A percentile compares a stretch with the other conserved stretches of the same genome.
Conservation (phyloP, 2,329 filamentous ascomycete genomes). For the Ascosphaera pollenicola region DNA sequence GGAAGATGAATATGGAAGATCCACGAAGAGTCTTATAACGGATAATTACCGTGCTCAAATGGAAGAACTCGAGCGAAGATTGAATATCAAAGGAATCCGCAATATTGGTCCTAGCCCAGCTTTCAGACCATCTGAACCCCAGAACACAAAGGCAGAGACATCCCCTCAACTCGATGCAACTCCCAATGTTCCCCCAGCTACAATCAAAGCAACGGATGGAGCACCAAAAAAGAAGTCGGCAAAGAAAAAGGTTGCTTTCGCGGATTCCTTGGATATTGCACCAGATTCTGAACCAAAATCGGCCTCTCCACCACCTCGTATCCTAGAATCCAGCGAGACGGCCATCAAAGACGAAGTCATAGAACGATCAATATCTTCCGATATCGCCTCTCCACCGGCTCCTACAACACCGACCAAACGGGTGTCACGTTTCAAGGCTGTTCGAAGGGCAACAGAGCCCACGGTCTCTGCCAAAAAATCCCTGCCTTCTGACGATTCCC, state of each 20-base stretch:
- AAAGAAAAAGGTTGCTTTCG: conserved; percentile 61
- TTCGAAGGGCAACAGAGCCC: conserved; percentile 9
- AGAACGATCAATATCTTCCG: conserved; percentile 15
- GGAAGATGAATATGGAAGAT: conserved; percentile 57
- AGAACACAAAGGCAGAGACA: conserved; percentile 8
- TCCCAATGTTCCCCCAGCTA: conserved; percentile 3
- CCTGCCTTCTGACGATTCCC: neutral
- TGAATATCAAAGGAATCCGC: conserved; percentile 36
- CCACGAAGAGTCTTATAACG: conserved; percentile 41
- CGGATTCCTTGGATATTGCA: conserved; percentile 50
- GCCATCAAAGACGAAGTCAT: conserved; percentile 22
- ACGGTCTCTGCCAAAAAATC: conserved; percentile 1
- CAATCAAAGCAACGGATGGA: conserved; percentile 3
- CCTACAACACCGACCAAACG: conserved; percentile 15
- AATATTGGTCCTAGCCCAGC: conserved; percentile 31
- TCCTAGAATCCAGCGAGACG: neutral
- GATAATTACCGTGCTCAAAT: conserved; percentile 63
- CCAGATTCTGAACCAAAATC: conserved; percentile 13
- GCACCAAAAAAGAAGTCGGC: conserved; percentile 9
- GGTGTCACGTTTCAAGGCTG: conserved; percentile 22
- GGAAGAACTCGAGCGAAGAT: conserved; percentile 59
- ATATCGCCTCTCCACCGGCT: conserved; percentile 5
- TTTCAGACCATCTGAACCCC: conserved; percentile 13
- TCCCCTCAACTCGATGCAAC: neutral
- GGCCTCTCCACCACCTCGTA: conserved; percentile 9